Percentiles rank a stretch among this genome's conserved stretches.
Evolutionary conservation across 805 yeast species (phyloP).

Genomic region (Myxozyma geophila): DNA sequence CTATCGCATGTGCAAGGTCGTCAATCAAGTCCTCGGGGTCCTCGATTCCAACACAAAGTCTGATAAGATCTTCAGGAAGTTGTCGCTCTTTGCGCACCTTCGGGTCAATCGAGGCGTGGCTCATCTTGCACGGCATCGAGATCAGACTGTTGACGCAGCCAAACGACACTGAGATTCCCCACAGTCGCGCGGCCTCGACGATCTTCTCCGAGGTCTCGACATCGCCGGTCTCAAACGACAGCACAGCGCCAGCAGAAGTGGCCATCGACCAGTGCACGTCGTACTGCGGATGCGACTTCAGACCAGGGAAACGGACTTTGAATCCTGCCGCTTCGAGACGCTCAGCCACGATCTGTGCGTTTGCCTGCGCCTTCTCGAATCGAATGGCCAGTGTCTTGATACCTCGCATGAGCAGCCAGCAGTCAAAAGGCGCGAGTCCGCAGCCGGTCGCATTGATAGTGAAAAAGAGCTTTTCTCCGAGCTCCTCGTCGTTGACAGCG

Average conservation of each 20-base stretch:
- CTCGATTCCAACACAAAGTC: slow-evolving; percentile 92
- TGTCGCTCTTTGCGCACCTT: slow-evolving; percentile 84
- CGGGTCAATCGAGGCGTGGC: slow-evolving; percentile 94
- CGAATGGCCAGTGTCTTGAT: slow-evolving; percentile 85
- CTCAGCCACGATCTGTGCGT: slow-evolving; percentile 74
- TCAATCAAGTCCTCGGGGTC: slow-evolving; percentile 75
- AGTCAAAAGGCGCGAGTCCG: slow-evolving; percentile 90
- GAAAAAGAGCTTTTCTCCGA: slow-evolving; percentile 72
- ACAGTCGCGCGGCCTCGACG: slow-evolving; percentile 74
- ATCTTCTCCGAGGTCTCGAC: slow-evolving; percentile 67
- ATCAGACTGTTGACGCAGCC: slow-evolving; percentile 93
- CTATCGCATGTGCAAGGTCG: slow-evolving; percentile 76
- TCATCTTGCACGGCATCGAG: slow-evolving; percentile 93
- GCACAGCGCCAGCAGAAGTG: slow-evolving; percentile 86
- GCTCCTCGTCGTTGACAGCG: slow-evolving; percentile 64
- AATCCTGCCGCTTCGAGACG: slow-evolving; percentile 71
- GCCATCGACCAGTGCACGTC: slow-evolving; percentile 77
- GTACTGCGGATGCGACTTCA: slow-evolving; percentile 78
- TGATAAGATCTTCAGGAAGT: slow-evolving; percentile 87
- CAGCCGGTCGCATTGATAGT: slow-evolving; percentile 89
- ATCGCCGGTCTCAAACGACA: slow-evolving; percentile 85
- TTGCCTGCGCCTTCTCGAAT: slow-evolving; percentile 83
- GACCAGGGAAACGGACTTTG: slow-evolving; percentile 85
- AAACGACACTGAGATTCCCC: slow-evolving; percentile 89
- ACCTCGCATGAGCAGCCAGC: slow-evolving; percentile 87